Conservation (phyloP, 805 yeast species). For the Sugiyamaella valdiviana region DNA sequence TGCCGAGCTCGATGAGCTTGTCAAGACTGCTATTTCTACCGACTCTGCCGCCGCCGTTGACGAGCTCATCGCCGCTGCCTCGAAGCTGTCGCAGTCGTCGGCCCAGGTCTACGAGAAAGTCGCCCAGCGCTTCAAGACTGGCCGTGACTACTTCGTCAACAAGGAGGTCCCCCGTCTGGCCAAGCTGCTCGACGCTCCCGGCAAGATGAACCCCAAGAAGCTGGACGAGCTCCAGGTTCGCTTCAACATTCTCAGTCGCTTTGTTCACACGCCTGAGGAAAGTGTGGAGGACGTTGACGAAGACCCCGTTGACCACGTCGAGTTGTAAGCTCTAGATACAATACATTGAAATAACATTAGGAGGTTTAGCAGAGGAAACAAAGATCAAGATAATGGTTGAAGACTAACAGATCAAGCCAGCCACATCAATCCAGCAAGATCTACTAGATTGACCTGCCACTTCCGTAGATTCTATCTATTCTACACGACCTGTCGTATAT, state of each 20-base stretch:
- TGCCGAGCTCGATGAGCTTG: conserved; percentile 30
- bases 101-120: conserved; percentile 26
- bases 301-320: background rate
- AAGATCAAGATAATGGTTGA: too few relatives aligned
- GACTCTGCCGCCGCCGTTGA: conserved; percentile 25
- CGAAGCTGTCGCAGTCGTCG: background rate
- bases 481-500: too few relatives aligned
- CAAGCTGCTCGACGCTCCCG: conserved; percentile 33
- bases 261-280: conserved; percentile 19
- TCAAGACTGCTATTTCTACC: conserved; percentile 30
- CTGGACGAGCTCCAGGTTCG: conserved; percentile 48
- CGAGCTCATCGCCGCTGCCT: conserved; percentile 23
- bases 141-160: conserved; percentile 34
- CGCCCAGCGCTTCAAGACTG: conserved; percentile 26
- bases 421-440: background rate
- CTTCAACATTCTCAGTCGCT: conserved; percentile 42
- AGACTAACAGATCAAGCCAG: too few relatives aligned
- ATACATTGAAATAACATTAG: too few relatives aligned
- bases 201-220: conserved; percentile 36
- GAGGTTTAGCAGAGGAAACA: too few relatives aligned
- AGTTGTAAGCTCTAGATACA: too few relatives aligned
- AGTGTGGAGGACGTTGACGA: too few relatives aligned
- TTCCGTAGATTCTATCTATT: too few relatives aligned
- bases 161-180: conserved; percentile 44
- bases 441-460: background rate